Percentiles rank a stretch among this genome's conserved stretches.
These are phyloP conservation scores for Penicillium oxalicum DNA, from an alignment of 2,329 filamentous ascomycete genomes.

Conservation along the genomic window DNA sequence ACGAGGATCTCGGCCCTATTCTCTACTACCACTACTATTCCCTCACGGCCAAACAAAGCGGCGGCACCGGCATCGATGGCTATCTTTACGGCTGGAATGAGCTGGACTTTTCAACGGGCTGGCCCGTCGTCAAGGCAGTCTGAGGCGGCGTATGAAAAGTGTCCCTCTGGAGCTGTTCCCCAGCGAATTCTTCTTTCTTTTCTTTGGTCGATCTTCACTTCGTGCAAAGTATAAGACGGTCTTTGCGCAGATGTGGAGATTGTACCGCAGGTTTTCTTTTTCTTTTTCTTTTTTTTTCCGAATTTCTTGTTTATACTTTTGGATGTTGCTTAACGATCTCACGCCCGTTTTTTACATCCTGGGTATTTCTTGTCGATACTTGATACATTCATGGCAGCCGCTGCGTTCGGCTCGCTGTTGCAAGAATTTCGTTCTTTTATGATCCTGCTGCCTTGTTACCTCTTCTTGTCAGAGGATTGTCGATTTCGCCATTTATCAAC, in stretches of 20 bases:
- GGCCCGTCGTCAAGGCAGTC: slow-evolving; percentile 33
- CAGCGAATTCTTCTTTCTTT: not conserved
- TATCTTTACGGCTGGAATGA: slow-evolving; percentile 47
- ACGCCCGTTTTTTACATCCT: not conserved
- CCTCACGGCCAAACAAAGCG: slow-evolving; percentile 45
- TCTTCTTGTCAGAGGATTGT: not conserved
- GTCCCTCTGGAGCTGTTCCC: not conserved
- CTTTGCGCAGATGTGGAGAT: no score
- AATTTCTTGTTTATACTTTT: slow-evolving; percentile 1
- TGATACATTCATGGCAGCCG: slow-evolving; percentile 10
- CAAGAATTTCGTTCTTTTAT: slow-evolving; percentile 1
- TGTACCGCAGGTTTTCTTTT: no score
- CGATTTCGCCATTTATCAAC: no score
- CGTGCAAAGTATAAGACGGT: no score
- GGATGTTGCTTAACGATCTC: not conserved
- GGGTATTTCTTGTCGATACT: slow-evolving; percentile 12
- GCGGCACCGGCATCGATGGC: slow-evolving; percentile 36
- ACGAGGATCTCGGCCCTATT: slow-evolving; percentile 44
- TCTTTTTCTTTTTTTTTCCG: no score
- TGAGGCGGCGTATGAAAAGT: slow-evolving; percentile 1
- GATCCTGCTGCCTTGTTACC: slow-evolving; percentile 5
- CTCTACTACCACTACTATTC: slow-evolving; percentile 57
- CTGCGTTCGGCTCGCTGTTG: slow-evolving; percentile 2
- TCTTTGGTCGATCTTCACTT: no score
- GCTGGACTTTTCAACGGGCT: slow-evolving; percentile 40